Base-by-base conservation (phyloP, 768 basidiomycete genomes). In the Hydnomerulius pinastri region DNA sequence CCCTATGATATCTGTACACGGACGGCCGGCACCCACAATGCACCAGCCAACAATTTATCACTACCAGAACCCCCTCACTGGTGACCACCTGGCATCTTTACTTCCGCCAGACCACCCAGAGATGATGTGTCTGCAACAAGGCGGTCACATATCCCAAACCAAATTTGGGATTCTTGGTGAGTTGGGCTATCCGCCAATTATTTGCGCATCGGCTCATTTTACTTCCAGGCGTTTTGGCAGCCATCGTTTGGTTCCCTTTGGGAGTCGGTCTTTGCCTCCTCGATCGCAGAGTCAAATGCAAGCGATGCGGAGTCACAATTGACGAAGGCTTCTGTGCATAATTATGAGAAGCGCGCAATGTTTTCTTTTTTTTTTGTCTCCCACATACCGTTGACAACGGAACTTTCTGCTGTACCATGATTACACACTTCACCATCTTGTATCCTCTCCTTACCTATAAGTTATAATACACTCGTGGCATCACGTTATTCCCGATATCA, bases 201-300 rank as follows among this genome's bases (percentile, higher is more conserved):
- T 8, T 3, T 8, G 15, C 35, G 10, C 33, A 4, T 27, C 15
- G 18, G 46, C 42, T 44, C 36, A 51, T 42, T 23, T 18, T 7
- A 21, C n/a, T 32, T 43, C 28, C 53, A 90, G 90, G 90, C 47
- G 68, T 92, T 27, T 69, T 93, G n/a, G 87, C 87, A 7, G 90
- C 91, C 4, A 71, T 93, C 21, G 72, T 92, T 51, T 92, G 89
- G 90, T 93, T 93, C 72, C 91, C 91, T 4, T 68, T 92, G 0
- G 91, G 91, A 4, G 77, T 93, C 32, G 88, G 83, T 2, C 71
- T 87, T 5, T 93, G 91, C 60, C 67, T 92, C 8, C 73, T 93
- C 21, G 91, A 93, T 65, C 77, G 86, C 37, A 71, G 76, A 43
- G 85, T 88, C 24, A 77, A 74, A 54, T 93, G 90, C 68, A 66